Base-by-base conservation (phyloP, 2,329 filamentous ascomycete genomes). In the Penicillium sp. region DNA sequence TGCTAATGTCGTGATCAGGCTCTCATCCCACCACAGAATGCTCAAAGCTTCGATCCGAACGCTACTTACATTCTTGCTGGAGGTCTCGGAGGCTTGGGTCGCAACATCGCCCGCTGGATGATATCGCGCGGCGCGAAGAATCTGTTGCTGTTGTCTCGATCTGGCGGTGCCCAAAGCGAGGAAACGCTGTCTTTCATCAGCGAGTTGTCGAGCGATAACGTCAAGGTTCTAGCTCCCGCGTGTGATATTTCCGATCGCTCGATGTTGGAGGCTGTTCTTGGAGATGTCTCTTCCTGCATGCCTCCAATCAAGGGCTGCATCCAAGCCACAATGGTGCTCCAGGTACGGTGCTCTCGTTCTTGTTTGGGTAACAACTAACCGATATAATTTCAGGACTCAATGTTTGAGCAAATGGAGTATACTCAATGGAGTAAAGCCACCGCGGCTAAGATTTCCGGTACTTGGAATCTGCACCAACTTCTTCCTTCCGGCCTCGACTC, bases 1-100 rank as follows among this genome's bases (percentile, higher is more conserved):
- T 14, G 34, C n/a, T 14, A 16, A 11, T 13, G 8, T 27, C 8
- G 1, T 8, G 5, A 27, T 34, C 6, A 36, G 34, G 13, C 34
- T 7, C 11, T 36, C 6, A n/a, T 36, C n/a, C 6, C 34, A 4
- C 34, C 34, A 16, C 34, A 36, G n/a, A 7, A 14, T n/a, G 2
- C 11, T 6, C 34, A 36, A 13, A 36, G 34, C 6, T 36, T 36
- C 13, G 14, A 36, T 6, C 34, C 34, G 5, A 48, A 57, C 13
- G 56, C 31, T 7, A 50, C 55, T 3, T 60, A 63, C 21, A 14
- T 62, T 10, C 45, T 64, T 5, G 53, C 50, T n/a, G 61, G 59
- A 3, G 59, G 59, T 9, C 39, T 61, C 1, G 59, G 59, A 10
- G 61, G 61, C 5, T 16, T 64, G 4, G 61, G 61, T 8, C 45